A percentile compares a stretch with the other conserved stretches of the same genome.
phyloP scores from a whole-genome alignment of 768 basidiomycete genomes.

The Rhizopogon rudus region DNA sequence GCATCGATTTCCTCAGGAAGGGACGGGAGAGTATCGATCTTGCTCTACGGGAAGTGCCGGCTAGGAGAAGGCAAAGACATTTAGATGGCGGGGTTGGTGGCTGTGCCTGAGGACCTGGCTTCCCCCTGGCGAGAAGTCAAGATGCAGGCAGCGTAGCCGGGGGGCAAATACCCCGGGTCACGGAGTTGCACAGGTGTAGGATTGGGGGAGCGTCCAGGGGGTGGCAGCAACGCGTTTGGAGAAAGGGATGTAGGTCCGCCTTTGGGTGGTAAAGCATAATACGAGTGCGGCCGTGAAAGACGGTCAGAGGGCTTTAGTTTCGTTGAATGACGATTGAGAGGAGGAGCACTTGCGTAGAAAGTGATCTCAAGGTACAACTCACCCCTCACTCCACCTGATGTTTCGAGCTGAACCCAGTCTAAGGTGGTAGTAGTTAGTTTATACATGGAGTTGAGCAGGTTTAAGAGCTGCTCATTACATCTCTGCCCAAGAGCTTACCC shows the following conservation, averaged over 20 bases:
- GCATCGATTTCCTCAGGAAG: conserved; percentile 26
- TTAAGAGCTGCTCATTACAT: conserved; percentile 35
- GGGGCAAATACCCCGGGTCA: conserved; percentile 5
- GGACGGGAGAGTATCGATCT: conserved; percentile 35
- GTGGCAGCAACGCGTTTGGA: conserved; percentile 10
- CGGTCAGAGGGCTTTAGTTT: conserved; percentile 49
- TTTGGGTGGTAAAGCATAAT: conserved; percentile 10
- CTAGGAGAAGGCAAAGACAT: conserved; percentile 1
- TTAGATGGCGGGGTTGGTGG: neutral
- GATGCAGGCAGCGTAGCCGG: conserved; percentile 15
- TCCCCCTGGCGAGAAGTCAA: conserved; percentile 17
- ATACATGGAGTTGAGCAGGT: neutral
- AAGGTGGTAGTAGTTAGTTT: too few relatives aligned
- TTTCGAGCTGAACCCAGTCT: conserved; percentile 68
- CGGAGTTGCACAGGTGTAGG: neutral
- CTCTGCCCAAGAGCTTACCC: conserved; percentile 72
- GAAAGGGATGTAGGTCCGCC: neutral
- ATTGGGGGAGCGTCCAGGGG: neutral
- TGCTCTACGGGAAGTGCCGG: conserved; percentile 9
- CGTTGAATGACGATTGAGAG: conserved; percentile 46
- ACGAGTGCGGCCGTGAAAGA: conserved; percentile 36
- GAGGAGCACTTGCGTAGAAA: conserved; percentile 64
- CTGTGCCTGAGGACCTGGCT: conserved; percentile 5
- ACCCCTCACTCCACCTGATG: conserved; percentile 65
- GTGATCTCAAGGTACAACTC: conserved; percentile 94